Evolutionary conservation across 1,284 basidiomycete species (phyloP), one percentile per base, ranked within the genome.

Genomic region (Amylostereum areolatum): DNA sequence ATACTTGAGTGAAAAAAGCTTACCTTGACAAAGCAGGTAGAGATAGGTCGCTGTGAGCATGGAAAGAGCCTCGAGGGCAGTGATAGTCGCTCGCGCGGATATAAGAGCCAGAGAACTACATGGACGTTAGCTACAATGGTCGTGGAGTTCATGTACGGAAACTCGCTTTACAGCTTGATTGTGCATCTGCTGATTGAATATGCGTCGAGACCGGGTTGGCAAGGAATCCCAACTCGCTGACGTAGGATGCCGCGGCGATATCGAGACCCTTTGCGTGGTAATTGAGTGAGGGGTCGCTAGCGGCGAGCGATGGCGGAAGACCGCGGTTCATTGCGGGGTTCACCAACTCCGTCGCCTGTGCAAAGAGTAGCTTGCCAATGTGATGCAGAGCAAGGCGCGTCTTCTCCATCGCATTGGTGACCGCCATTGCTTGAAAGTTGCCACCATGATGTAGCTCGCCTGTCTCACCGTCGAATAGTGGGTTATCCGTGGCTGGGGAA

Each of bases 231-330:
- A 94, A 75, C 66, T 94, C 92, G 31, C 83, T 78, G 3, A 84
- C 78, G 58, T 92, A 92, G 0, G 89, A 81, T 1, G 90, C 89
- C 8, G 80, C 79, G 34, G 85, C 88, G 55, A 94, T 93, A 62
- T 95, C 92, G 46, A 92, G 68, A 5, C 92, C 92, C 67, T 95
- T 95, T 34, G 74, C 77, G 58, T 87, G 86, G 66, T 92, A 93
- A 67, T 92, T 87, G 57, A 89, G 73, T 1, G 85, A 88, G 1
- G 88, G 87, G 57, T 92, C 89, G 6, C 83, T 85, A 4, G 86
- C 85, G n/a, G 90, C 83, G 31, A 92, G 73, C 47, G 82, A 86
- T 3, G 88, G 88, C 3, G 89, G 85, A 11, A 93, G 71, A 6
- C 90, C 90, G 43, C 83, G 81, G 67, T 92, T 92, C 85, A 91